Conservation (phyloP, 73 alveolate genomes). For the Strombidium stylifer region DNA sequence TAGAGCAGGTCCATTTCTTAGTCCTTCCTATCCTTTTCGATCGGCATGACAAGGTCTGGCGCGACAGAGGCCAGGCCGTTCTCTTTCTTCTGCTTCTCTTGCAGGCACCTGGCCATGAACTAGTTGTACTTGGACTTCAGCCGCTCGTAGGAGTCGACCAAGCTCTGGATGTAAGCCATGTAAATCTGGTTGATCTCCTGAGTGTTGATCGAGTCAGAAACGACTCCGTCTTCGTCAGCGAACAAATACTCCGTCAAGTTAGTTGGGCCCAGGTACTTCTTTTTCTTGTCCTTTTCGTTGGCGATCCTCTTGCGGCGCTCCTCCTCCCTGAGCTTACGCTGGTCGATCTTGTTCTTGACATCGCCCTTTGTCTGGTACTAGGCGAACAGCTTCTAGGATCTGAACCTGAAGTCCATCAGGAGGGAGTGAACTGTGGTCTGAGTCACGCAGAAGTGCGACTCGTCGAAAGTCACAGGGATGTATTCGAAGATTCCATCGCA, state of each 20-base stretch:
- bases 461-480: slow-evolving; percentile 48
- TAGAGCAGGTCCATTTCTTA: not conserved
- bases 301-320: not conserved
- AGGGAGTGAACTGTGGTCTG: slow-evolving; percentile 41
- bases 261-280: slow-evolving; percentile 25
- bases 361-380: too few species aligned
- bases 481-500: slow-evolving; percentile 47
- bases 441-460: slow-evolving; percentile 40
- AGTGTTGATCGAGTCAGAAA: slow-evolving; percentile 28
- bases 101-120: slow-evolving; percentile 51
- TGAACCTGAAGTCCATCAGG: slow-evolving; percentile 43
- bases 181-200: slow-evolving; percentile 51
- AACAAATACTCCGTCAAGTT: slow-evolving; percentile 48
- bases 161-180: slow-evolving; percentile 43
- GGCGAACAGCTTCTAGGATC: too few species aligned
- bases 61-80: slow-evolving; percentile 21
- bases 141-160: slow-evolving; percentile 50
- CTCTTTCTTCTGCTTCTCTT: slow-evolving; percentile 37
- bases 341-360: too few species aligned
- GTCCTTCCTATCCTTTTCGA: slow-evolving; percentile 24
- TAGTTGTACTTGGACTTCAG: slow-evolving; percentile 39
- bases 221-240: slow-evolving; percentile 35
- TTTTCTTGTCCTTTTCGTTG: too few species aligned
- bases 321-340: not conserved
- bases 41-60: slow-evolving; percentile 45